These are phyloP conservation scores for Chamaecyparis obtusa DNA, from an alignment of 75 land plant species.

Conservation along the genomic window DNA sequence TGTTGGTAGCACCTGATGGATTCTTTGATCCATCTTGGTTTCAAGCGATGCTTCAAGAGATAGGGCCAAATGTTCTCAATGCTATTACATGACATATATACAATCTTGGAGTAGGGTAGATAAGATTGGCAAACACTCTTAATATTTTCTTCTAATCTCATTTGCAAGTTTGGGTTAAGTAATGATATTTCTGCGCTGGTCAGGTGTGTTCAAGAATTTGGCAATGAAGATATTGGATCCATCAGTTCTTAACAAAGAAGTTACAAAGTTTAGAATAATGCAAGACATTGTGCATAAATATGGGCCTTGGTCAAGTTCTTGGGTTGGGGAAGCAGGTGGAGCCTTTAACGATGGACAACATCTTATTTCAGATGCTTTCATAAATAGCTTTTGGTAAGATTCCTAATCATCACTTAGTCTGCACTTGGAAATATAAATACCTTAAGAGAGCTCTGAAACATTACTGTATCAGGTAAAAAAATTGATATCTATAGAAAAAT, in stretches of 20 bases:
- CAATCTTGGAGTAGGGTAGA: constrained; percentile 88
- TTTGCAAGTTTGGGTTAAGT: neutral
- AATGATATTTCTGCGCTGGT: constrained; percentile 8
- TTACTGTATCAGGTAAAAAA: neutral
- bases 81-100: constrained; percentile 79
- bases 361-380: constrained; percentile 67
- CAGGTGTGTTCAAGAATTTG: constrained; percentile 61
- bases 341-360: constrained; percentile 87
- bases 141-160: neutral
- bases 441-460: neutral
- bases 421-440: neutral
- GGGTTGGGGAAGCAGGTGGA: constrained; percentile 96
- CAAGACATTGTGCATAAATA: constrained; percentile 18
- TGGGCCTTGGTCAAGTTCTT: constrained; percentile 62
- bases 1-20: constrained; percentile 90
- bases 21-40: constrained; percentile 67
- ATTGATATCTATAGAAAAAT: neutral
- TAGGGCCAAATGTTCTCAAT: constrained; percentile 64
- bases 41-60: constrained; percentile 54
- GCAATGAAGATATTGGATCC: constrained; percentile 66
- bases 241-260: constrained; percentile 25
- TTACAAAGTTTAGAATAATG: constrained; percentile 37
- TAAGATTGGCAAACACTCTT: neutral
- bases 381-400: constrained; percentile 79
- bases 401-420: neutral